Evolutionary conservation across 345 rosid species (phyloP).

Genomic region (Heritiera fomes): DNA sequence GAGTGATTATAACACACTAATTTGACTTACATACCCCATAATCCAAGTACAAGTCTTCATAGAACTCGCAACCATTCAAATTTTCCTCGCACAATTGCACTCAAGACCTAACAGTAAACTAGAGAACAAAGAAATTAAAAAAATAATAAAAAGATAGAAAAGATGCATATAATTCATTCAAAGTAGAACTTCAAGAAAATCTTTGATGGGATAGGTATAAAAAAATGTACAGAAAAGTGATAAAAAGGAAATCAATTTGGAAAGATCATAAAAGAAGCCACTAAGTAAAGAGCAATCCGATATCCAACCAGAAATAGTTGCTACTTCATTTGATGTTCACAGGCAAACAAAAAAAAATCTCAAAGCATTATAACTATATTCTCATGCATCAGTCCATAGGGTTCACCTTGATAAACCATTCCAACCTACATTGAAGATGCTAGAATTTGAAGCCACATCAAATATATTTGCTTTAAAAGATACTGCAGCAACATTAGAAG

Average conservation of each 20-base stretch:
- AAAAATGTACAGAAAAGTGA: neutral
- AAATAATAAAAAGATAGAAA: neutral
- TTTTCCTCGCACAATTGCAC: neutral
- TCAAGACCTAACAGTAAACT: neutral
- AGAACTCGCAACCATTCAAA: neutral
- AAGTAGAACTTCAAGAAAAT: neutral
- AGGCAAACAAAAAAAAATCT: slow-evolving; percentile 1
- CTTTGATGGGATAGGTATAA: neutral
- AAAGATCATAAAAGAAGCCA: neutral
- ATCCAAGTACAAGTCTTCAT: neutral
- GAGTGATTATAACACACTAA: neutral
- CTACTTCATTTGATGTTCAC: neutral
- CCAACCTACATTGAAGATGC: slow-evolving; percentile 42
- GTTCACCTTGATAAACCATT: slow-evolving; percentile 62
- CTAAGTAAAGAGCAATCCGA: neutral
- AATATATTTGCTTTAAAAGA: slow-evolving; percentile 62
- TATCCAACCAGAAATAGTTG: neutral
- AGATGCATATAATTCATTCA: neutral
- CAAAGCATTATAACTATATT: neutral
- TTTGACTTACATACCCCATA: neutral
- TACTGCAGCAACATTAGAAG: slow-evolving; percentile 55
- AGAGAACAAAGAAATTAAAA: neutral
- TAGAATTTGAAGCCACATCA: slow-evolving; percentile 55
- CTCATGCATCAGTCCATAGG: neutral
- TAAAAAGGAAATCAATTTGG: neutral